Conservation (phyloP, 177 flowering plant genomes). For the Vitis hybrid region DNA sequence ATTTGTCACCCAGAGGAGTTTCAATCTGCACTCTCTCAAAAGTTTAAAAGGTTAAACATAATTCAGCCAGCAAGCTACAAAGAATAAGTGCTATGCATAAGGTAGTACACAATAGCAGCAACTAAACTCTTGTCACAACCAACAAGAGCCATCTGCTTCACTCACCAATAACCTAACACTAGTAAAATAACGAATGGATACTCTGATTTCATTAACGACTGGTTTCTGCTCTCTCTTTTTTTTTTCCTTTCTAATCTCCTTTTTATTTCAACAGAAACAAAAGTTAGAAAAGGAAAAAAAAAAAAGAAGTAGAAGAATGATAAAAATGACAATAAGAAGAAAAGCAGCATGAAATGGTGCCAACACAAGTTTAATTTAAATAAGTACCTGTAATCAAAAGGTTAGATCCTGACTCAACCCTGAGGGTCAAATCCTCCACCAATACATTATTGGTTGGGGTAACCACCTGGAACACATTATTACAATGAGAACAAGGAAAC, state of each 20-base stretch:
- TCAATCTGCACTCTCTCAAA: background rate
- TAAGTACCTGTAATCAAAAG: constrained; percentile 91
- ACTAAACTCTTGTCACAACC: background rate
- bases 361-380: background rate
- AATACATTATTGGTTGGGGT: constrained; percentile 94
- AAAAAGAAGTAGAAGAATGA: background rate
- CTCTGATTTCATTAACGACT: background rate
- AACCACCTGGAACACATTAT: constrained; percentile 68
- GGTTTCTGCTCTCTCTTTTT: background rate
- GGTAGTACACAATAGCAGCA: background rate
- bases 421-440: constrained; percentile 81
- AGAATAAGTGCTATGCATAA: background rate
- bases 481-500: constrained; percentile 2
- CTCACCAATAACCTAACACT: background rate
- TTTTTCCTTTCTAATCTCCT: no score
- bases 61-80: background rate
- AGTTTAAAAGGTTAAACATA: background rate
- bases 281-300: background rate
- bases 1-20: no score
- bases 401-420: constrained; percentile 88
- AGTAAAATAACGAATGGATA: background rate
- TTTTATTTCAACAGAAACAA: background rate
- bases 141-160: background rate
- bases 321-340: no score
- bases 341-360: background rate